Evolutionary conservation across 2,329 filamentous ascomycete genomes (phyloP).

Genomic region (Didymosphaeria variabile): DNA sequence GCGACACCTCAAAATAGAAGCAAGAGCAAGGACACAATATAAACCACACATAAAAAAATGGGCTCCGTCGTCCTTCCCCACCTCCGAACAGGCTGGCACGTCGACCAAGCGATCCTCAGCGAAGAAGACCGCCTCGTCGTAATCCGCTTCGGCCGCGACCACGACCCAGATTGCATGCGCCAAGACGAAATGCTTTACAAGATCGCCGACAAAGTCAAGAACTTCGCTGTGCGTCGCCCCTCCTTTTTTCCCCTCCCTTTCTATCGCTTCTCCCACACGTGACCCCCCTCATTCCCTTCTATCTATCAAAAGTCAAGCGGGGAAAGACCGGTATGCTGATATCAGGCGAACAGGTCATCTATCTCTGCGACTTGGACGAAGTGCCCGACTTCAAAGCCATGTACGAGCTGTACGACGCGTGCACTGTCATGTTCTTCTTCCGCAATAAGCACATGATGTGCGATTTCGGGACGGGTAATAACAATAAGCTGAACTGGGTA

Average conservation of each 20-base stretch:
- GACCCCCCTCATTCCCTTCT: not conserved
- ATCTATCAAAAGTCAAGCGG: not conserved
- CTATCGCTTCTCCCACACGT: not conserved
- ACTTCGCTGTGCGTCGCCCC: constrained; percentile 67
- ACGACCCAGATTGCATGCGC: constrained; percentile 80
- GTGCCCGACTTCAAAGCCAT: constrained; percentile 80
- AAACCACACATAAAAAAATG: constrained; percentile 52
- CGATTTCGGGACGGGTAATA: constrained; percentile 95
- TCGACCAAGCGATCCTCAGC: constrained; percentile 85
- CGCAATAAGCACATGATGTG: constrained; percentile 99
- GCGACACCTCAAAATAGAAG: not conserved
- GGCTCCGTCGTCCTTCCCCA: constrained; percentile 94
- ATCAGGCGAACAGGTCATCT: constrained; percentile 70
- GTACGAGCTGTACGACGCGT: constrained; percentile 90
- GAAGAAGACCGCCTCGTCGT: constrained; percentile 91
- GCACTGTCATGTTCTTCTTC: constrained; percentile 98
- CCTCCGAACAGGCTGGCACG: constrained; percentile 92
- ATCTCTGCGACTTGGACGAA: constrained; percentile 83
- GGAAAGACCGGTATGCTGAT: not conserved
- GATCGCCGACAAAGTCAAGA: constrained; percentile 92
- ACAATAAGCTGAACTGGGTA: constrained; percentile 98
- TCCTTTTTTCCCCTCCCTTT: not conserved
- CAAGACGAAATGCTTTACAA: constrained; percentile 95
- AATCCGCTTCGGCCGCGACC: constrained; percentile 91
- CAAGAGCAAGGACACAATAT: not conserved